phyloP scores from a whole-genome alignment of 306 rosid genomes.

The Lupinus albus region DNA sequence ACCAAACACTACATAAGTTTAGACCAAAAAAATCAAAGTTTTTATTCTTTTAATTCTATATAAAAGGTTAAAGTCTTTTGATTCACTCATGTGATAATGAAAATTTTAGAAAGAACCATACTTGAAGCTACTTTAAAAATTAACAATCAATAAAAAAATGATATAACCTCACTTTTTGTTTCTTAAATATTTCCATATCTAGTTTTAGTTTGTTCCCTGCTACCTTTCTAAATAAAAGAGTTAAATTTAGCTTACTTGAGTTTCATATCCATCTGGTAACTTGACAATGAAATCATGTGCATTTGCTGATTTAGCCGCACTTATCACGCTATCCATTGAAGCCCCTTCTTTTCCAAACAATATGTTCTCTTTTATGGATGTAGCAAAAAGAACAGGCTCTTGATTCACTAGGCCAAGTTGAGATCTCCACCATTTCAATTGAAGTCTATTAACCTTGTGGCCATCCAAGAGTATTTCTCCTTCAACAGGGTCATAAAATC shows the following conservation, averaged over 20 bases:
- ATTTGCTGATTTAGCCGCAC: conserved; percentile 83
- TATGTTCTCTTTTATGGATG: conserved; percentile 78
- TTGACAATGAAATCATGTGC: conserved; percentile 83
- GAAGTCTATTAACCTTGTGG: conserved; percentile 67
- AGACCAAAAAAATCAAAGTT: neutral
- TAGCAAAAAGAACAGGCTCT: conserved; percentile 93
- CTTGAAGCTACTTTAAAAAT: conserved; percentile 18
- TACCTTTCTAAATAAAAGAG: neutral
- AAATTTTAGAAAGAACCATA: neutral
- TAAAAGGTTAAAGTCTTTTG: neutral
- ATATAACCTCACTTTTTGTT: neutral
- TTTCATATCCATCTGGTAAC: conserved; percentile 84
- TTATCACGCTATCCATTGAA: conserved; percentile 68
- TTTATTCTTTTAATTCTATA: neutral
- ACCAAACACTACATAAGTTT: neutral
- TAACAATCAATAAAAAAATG: conserved; percentile 6
- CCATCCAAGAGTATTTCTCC: conserved; percentile 85
- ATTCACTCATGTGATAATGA: conserved; percentile 10
- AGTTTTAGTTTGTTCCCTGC: neutral
- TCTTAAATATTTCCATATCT: neutral
- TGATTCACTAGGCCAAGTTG: conserved; percentile 83
- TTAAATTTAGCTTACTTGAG: conserved; percentile 66
- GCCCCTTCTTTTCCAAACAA: conserved; percentile 89
- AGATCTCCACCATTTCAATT: conserved; percentile 87
- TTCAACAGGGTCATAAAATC: conserved; percentile 83